Conservation (phyloP, 345 rosid genomes). For the Brassica rapa region DNA sequence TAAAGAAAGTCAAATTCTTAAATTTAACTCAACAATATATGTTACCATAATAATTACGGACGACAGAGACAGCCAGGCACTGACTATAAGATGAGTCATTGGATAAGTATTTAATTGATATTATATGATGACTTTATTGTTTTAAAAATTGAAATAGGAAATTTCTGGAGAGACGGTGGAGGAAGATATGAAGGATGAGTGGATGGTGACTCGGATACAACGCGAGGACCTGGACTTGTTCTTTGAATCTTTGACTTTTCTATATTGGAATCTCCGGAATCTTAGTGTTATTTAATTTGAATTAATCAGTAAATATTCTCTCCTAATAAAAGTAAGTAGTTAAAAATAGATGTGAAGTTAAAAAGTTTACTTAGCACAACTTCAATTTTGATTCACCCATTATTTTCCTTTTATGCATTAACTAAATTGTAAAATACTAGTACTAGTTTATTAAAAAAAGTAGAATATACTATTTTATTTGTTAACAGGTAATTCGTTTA, state of each 20-base stretch:
- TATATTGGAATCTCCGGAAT: conserved; percentile 34
- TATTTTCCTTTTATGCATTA: not conserved
- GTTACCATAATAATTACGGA: not conserved
- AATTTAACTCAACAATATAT: not conserved
- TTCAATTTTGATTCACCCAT: not conserved
- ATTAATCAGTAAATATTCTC: conserved; percentile 30
- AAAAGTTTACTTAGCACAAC: not conserved
- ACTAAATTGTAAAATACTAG: not conserved
- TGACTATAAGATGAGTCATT: conserved; percentile 35
- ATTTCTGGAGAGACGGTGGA: conserved; percentile 24
- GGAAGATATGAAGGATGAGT: conserved; percentile 37
- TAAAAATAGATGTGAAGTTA: conserved; percentile 8
- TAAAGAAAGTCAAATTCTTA: conserved; percentile 18
- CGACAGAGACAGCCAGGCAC: conserved; percentile 38
- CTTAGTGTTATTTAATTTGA: conserved; percentile 24
- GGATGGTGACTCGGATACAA: conserved; percentile 37
- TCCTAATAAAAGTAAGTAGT: not conserved
- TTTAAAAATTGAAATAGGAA: not conserved
- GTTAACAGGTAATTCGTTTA: not conserved
- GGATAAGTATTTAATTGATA: conserved; percentile 33
- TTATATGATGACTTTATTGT: not conserved
- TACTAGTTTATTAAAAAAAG: not conserved
- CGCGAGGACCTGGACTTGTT: conserved; percentile 28
- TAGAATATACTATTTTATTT: not conserved
- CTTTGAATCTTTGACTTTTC: conserved; percentile 44